A percentile compares a stretch with the other conserved stretches of the same genome.
phyloP scores from a whole-genome alignment of 75 land plant species.

The Azolla pinnata region DNA sequence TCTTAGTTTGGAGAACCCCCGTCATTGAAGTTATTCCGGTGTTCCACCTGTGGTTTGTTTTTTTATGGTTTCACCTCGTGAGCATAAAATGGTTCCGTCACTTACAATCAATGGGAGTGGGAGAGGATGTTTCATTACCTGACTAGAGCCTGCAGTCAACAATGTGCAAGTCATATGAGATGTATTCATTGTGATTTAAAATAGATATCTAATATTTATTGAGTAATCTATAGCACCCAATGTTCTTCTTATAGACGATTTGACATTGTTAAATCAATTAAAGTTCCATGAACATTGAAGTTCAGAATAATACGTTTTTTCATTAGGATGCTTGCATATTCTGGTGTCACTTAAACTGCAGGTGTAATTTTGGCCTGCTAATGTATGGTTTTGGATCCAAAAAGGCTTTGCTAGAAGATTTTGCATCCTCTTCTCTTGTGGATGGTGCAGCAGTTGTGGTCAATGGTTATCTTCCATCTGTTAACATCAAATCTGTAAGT shows the following conservation, averaged over 20 bases:
- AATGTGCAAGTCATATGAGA: too few species aligned
- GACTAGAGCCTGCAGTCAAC: too few species aligned
- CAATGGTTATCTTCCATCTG: conserved; percentile 91
- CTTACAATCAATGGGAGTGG: too few species aligned
- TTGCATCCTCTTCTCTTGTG: conserved; percentile 63
- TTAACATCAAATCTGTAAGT: conserved; percentile 78
- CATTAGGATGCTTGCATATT: background rate
- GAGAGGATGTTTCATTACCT: too few species aligned
- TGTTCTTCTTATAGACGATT: background rate
- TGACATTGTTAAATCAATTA: background rate
- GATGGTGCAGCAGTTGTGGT: conserved; percentile 76
- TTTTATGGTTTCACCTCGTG: too few species aligned
- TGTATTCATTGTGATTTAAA: too few species aligned
- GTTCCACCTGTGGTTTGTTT: too few species aligned
- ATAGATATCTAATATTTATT: background rate
- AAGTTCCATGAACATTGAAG: background rate
- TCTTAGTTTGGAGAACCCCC: too few species aligned
- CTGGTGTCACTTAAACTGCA: conserved; percentile 12
- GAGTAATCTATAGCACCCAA: background rate
- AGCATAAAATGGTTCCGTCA: too few species aligned
- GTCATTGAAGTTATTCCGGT: too few species aligned
- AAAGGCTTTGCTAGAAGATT: conserved; percentile 76
- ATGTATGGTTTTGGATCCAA: conserved; percentile 99
- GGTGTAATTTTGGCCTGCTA: conserved; percentile 95
- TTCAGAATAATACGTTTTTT: background rate